Evolutionary conservation across 176 grass and related monocot species (phyloP), one percentile per base, ranked within the genome.

Genomic region (Zea mays): DNA sequence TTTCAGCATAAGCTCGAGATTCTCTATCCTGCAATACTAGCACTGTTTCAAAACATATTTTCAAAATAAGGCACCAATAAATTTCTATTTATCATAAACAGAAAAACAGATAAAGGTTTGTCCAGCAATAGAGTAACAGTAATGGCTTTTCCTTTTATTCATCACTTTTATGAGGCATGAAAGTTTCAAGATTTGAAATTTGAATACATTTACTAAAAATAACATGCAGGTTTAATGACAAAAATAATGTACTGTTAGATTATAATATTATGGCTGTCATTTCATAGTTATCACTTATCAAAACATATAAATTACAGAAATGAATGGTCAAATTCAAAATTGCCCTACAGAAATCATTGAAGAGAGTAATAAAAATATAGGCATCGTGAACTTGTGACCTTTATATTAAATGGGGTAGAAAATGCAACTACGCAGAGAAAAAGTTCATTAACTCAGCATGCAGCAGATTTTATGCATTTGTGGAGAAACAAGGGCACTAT

Each of bases 1-100:
- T 79, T 90, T 95, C 62, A 99, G 85, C 81, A 90, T 89, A 62
- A 99, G 78, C 74, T 99, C 96, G 61, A 99, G 85, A 84, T 99
- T 99, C 78, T 99, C 96, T 74, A 99, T 99, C 86, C 96, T 99
- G 85, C 68, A 80, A 78, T 43, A 83, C 20, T 47, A 78, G 82
- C 16, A 76, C 33, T 55, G 39, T 74, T 82, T 79, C 61, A 83
- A 57, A 58, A 56, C 16, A 56, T 19, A 56, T 56, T 56, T 19
- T 56, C 19, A 0, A 1, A 19, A 56, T 4, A 10, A 20, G n/a
- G 55, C 17, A 58, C n/a, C 3, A 10, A n/a, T 19, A 58, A 58
- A 58, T 58, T 21, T 58, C 55, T 3, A 58, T 21, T 58, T 21
- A 20, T 21, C n/a, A 58, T 21, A 58, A 58, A 58, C 55, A 10